phyloP scores from a whole-genome alignment of 805 yeast species.

The Suhomyces sp. region DNA sequence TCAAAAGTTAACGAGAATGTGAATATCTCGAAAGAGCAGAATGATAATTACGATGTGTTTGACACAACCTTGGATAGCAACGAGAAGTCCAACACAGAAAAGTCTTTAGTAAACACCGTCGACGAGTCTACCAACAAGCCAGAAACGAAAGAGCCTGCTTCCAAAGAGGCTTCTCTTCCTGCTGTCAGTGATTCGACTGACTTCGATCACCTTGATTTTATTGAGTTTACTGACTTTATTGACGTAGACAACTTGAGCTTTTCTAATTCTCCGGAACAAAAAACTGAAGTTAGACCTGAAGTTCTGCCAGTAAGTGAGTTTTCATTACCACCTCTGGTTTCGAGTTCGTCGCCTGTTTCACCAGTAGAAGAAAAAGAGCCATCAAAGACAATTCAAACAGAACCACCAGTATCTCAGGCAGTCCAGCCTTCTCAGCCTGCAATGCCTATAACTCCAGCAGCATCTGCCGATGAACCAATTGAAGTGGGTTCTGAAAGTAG shows the following conservation, averaged over 20 bases:
- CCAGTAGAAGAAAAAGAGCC: background rate
- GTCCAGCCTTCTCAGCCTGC: background rate
- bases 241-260: slow-evolving; percentile 38
- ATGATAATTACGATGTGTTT: background rate
- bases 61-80: background rate
- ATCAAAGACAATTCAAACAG: background rate
- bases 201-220: slow-evolving; percentile 23
- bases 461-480: background rate
- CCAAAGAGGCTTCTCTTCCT: background rate
- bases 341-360: background rate
- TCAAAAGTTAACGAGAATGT: background rate
- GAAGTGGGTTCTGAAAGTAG: background rate
- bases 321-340: background rate
- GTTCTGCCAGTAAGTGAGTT: background rate
- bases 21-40: background rate
- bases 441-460: background rate
- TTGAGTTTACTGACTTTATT: slow-evolving; percentile 41
- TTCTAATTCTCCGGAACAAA: slow-evolving; percentile 18
- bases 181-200: background rate
- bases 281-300: background rate
- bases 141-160: background rate
- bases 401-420: background rate
- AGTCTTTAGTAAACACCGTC: background rate
- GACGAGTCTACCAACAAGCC: background rate
- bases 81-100: background rate